Evolutionary conservation across 306 rosid species (phyloP).

Genomic region (Fragaria nilgerrensis): DNA sequence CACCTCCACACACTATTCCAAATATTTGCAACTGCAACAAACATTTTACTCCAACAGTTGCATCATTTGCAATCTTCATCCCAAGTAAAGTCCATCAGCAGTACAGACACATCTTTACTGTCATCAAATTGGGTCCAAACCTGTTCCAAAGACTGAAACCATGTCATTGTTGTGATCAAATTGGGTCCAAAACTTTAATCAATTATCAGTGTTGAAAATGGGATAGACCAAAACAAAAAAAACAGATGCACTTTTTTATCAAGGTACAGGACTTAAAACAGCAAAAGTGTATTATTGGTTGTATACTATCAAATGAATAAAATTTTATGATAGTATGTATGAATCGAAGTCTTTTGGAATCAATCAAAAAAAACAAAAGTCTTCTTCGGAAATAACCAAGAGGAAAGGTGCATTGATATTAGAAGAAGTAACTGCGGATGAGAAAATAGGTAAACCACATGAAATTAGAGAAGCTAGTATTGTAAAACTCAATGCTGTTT

Average conservation of each 20-base stretch:
- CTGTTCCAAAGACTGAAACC: neutral
- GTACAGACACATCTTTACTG: neutral
- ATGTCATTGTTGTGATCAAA: slow-evolving; percentile 7
- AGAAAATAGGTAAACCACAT: neutral
- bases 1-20: neutral
- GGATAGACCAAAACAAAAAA: neutral
- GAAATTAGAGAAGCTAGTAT: neutral
- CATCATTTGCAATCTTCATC: neutral
- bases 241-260: neutral
- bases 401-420: neutral
- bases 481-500: neutral
- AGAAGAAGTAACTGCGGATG: neutral
- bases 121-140: neutral
- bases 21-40: neutral
- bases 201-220: neutral
- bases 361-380: too few species aligned
- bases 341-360: neutral
- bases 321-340: neutral
- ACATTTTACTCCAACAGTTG: neutral
- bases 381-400: neutral
- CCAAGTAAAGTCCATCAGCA: neutral
- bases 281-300: neutral
- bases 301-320: neutral
- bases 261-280: neutral
- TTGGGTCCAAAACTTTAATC: neutral